Evolutionary conservation across 2,329 filamentous ascomycete species (phyloP).

Genomic region (Zopfia rhizophila): DNA sequence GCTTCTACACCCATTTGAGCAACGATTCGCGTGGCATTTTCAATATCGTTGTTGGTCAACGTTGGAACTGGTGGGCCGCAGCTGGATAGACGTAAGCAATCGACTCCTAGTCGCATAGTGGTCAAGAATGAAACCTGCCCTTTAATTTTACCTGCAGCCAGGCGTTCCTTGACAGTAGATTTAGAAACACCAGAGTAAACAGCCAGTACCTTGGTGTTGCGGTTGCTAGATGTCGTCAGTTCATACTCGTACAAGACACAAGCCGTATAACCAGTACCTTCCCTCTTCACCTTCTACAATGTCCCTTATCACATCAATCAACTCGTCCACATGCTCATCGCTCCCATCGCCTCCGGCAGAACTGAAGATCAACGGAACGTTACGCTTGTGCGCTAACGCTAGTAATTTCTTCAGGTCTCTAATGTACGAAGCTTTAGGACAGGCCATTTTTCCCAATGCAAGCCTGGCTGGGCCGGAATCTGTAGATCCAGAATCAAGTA

Average conservation of each 20-base stretch:
- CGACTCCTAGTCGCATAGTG: neutral
- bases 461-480: constrained; percentile 38
- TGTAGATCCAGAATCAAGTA: constrained; percentile 38
- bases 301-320: constrained; percentile 26
- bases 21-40: constrained; percentile 51
- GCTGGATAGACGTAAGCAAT: constrained; percentile 43
- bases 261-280: too few species aligned
- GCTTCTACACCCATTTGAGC: constrained; percentile 62
- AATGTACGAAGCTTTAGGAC: constrained; percentile 26
- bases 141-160: constrained; percentile 7
- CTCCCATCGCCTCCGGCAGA: constrained; percentile 35
- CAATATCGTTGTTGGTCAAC: constrained; percentile 52
- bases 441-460: constrained; percentile 29
- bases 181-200: constrained; percentile 51
- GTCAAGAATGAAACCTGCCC: too few species aligned
- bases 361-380: constrained; percentile 32
- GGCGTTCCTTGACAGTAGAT: constrained; percentile 18
- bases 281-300: too few species aligned
- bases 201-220: constrained; percentile 44
- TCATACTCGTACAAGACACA: too few species aligned
- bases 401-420: constrained; percentile 33
- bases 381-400: constrained; percentile 14
- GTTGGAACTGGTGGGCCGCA: constrained; percentile 54
- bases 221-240: too few species aligned
- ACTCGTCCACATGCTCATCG: constrained; percentile 33